These are phyloP conservation scores for Rostrohypoxylon terebratum DNA, from an alignment of 495 filamentous ascomycete species.

Conservation along the genomic window DNA sequence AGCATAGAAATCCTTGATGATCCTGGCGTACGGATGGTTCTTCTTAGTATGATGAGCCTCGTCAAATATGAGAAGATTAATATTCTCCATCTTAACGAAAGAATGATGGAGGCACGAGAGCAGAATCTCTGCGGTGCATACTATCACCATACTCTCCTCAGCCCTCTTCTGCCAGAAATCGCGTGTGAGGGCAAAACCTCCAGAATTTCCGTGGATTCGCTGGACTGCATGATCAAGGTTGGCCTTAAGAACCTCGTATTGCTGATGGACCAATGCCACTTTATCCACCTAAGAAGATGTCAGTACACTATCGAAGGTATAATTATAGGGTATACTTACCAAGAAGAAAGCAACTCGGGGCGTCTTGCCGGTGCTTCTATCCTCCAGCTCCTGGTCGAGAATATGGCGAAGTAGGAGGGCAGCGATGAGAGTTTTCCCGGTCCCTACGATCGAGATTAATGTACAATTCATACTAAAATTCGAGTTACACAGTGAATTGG, in stretches of 20 bases:
- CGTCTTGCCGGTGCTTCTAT: constrained; percentile 68
- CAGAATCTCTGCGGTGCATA: constrained; percentile 92
- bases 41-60: constrained; percentile 98
- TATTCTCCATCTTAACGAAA: constrained; percentile 81
- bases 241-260: constrained; percentile 81
- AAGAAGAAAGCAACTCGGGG: constrained; percentile 86
- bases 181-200: constrained; percentile 66
- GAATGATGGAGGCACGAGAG: constrained; percentile 81
- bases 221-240: constrained; percentile 86
- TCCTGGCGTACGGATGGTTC: constrained; percentile 89
- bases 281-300: constrained; percentile 74
- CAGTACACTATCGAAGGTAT: not conserved
- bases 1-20: constrained; percentile 88
- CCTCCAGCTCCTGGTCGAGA: constrained; percentile 80
- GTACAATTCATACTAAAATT: constrained; percentile 24
- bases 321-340: constrained; percentile 54
- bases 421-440: constrained; percentile 97
- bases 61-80: constrained; percentile 95
- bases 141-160: constrained; percentile 82
- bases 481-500: not conserved
- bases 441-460: constrained; percentile 65
- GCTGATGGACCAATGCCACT: constrained; percentile 91
- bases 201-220: constrained; percentile 78
- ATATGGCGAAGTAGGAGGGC: constrained; percentile 84
- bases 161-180: constrained; percentile 77